phyloP scores from a whole-genome alignment of 257 asterid genomes.

The Plantago elongata region DNA sequence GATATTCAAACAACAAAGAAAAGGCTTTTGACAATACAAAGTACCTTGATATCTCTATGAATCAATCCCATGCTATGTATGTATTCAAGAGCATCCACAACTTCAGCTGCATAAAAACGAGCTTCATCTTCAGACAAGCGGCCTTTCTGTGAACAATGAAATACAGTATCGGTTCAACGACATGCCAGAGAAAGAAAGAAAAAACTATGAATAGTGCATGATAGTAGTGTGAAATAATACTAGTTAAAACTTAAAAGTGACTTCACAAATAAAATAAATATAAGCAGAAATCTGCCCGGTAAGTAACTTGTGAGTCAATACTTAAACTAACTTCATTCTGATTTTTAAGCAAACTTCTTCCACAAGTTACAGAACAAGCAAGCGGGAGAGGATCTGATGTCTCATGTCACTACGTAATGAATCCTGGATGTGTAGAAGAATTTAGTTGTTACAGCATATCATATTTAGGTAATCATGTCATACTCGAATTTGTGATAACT shows the following conservation, averaged over 20 bases:
- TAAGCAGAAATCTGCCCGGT: background rate
- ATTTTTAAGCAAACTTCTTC: background rate
- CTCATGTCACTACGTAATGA: background rate
- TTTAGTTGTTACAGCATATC: too few relatives aligned
- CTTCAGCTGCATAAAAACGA: constrained; percentile 93
- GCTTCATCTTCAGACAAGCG: constrained; percentile 87
- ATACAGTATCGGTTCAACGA: constrained; percentile 9
- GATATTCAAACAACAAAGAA: constrained; percentile 3
- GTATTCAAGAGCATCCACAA: constrained; percentile 96
- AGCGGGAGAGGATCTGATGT: background rate
- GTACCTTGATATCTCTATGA: constrained; percentile 97
- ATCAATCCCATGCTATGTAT: constrained; percentile 94
- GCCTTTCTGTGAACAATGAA: constrained; percentile 66
- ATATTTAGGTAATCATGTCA: too few relatives aligned
- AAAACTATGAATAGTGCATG: background rate
- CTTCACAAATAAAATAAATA: too few relatives aligned
- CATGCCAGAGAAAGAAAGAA: background rate
- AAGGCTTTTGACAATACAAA: constrained; percentile 13
- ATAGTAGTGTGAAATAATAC: background rate
- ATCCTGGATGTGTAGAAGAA: too few relatives aligned
- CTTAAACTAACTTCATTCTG: background rate
- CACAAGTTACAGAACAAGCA: too few relatives aligned
- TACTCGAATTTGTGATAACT: too few relatives aligned
- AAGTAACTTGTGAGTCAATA: background rate
- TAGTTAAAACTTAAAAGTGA: too few relatives aligned